Percentiles rank a stretch among this genome's conserved stretches.
These are phyloP conservation scores for Auriscalpium orientale DNA, from an alignment of 768 basidiomycete species.

Conservation along the genomic window DNA sequence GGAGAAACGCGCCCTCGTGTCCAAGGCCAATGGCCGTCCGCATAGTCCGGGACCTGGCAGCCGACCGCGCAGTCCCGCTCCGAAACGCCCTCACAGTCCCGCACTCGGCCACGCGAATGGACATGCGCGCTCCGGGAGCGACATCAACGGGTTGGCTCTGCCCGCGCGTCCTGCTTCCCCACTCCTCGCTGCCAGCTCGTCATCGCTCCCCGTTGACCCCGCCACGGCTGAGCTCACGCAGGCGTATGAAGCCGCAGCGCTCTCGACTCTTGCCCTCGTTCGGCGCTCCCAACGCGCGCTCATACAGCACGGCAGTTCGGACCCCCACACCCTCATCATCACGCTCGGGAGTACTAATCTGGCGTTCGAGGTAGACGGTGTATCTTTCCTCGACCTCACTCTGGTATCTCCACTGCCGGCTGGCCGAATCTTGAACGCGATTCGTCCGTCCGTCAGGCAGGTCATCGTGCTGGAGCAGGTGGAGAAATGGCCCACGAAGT, in stretches of 20 bases:
- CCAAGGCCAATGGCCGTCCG: constrained; percentile 5
- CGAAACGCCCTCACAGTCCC: constrained; percentile 1
- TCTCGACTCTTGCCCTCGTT: constrained; percentile 55
- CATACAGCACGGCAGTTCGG: constrained; percentile 38
- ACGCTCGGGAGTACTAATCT: constrained; percentile 50
- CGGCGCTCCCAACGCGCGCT: constrained; percentile 57
- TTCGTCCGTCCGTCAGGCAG: constrained; percentile 56
- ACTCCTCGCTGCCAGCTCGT: constrained; percentile 5
- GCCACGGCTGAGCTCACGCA: constrained; percentile 32
- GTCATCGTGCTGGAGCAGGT: constrained; percentile 82
- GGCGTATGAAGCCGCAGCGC: constrained; percentile 60
- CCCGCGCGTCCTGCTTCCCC: constrained; percentile 15
- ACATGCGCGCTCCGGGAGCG: constrained; percentile 21
- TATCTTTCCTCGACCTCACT: constrained; percentile 56
- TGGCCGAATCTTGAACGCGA: constrained; percentile 43
- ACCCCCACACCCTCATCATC: constrained; percentile 64
- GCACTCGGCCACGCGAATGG: constrained; percentile 27
- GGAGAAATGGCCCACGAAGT: constrained; percentile 69
- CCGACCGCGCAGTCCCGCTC: too few species aligned
- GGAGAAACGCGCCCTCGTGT: constrained; percentile 23
- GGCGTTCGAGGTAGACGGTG: constrained; percentile 41
- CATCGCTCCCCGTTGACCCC: constrained; percentile 15
- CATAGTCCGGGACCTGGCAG: constrained; percentile 17
- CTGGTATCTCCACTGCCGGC: constrained; percentile 64
- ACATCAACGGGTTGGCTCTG: constrained; percentile 18